Conservation (phyloP, 179 eudicot genomes). For the Heliamphora pulchella region DNA sequence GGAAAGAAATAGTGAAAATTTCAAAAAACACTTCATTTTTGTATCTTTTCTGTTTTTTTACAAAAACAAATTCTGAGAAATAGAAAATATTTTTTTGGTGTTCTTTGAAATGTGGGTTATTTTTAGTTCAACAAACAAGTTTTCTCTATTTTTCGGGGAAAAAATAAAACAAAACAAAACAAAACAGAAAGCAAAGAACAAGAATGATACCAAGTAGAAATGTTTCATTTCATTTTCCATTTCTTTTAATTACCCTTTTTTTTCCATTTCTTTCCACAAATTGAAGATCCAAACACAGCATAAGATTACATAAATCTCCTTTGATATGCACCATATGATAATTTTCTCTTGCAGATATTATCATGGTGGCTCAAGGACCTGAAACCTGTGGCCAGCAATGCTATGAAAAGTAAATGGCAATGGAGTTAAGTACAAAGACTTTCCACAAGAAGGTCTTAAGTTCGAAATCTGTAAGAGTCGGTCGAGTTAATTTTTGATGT, state of each 20-base stretch:
- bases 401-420: too few relatives aligned
- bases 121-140: background rate
- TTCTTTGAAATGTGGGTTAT: background rate
- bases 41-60: background rate
- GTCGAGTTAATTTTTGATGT: too few relatives aligned
- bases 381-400: too few relatives aligned
- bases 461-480: too few relatives aligned
- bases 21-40: too few relatives aligned
- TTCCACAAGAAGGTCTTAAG: too few relatives aligned
- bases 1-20: too few relatives aligned
- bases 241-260: background rate
- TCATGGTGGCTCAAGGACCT: too few relatives aligned
- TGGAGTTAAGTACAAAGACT: too few relatives aligned
- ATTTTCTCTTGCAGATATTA: too few relatives aligned
- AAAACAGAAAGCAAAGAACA: background rate
- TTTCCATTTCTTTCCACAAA: background rate
- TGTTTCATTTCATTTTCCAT: too few relatives aligned
- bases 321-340: background rate
- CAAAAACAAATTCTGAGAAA: background rate
- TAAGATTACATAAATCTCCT: background rate
- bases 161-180: too few relatives aligned
- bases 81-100: background rate
- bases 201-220: background rate
- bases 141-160: background rate
- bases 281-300: background rate